Percentiles rank a stretch among this genome's conserved stretches.
These are phyloP conservation scores for Lentinus polychrous DNA, from an alignment of 1,284 basidiomycete species.

Conservation along the genomic window DNA sequence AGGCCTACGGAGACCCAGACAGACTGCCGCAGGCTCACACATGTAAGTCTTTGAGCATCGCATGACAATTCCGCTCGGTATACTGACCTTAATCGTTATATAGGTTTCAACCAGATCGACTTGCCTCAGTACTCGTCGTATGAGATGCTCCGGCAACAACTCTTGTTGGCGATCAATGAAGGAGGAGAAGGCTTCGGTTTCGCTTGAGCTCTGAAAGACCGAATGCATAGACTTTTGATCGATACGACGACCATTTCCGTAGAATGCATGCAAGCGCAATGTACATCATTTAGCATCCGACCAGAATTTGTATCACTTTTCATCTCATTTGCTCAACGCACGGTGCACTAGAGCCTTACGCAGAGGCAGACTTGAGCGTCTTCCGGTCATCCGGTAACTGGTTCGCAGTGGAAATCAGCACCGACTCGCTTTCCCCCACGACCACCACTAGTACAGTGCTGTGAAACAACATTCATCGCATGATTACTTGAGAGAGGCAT, in stretches of 20 bases:
- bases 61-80: constrained; percentile 11
- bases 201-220: constrained; percentile 35
- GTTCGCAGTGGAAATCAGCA: too few relatives aligned
- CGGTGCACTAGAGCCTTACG: too few relatives aligned
- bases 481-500: too few relatives aligned
- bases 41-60: constrained; percentile 44
- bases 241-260: not conserved
- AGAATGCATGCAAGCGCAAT: not conserved
- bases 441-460: too few relatives aligned
- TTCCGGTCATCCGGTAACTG: too few relatives aligned
- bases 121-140: constrained; percentile 89
- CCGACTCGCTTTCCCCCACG: too few relatives aligned
- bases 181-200: constrained; percentile 91
- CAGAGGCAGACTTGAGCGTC: too few relatives aligned
- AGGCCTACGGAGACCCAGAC: constrained; percentile 82
- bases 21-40: constrained; percentile 89
- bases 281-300: constrained; percentile 2
- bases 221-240: not conserved
- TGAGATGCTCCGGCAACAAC: constrained; percentile 85
- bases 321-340: too few relatives aligned
- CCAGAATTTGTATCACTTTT: not conserved
- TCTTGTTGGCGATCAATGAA: constrained; percentile 88
- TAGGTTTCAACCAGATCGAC: constrained; percentile 84
- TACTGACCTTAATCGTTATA: constrained; percentile 5
- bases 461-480: too few relatives aligned